These are phyloP conservation scores for Phialocephala subalpina DNA, from an alignment of 2,329 filamentous ascomycete genomes.

Conservation along the genomic window DNA sequence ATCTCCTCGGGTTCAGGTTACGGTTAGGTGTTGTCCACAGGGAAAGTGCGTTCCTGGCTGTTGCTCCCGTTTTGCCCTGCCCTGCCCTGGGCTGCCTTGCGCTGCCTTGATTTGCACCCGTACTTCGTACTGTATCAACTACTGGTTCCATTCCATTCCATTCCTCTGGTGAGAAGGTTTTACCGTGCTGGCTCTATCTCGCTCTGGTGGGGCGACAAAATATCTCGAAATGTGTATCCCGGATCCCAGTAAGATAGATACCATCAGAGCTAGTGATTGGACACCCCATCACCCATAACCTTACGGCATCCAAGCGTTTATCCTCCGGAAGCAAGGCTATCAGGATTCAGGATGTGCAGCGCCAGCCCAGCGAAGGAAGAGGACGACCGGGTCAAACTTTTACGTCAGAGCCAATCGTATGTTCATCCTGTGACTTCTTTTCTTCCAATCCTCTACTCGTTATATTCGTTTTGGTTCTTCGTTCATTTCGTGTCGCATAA, in stretches of 20 bases:
- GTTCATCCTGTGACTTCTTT: background rate
- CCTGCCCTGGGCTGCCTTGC: too few relatives aligned
- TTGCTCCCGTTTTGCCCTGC: background rate
- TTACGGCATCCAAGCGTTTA: background rate
- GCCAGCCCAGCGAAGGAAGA: background rate
- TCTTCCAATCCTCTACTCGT: background rate
- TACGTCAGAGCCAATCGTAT: background rate
- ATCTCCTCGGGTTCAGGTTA: background rate
- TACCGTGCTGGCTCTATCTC: background rate
- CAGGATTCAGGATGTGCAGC: background rate
- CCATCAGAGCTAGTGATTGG: background rate
- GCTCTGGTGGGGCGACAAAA: background rate
- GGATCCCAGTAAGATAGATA: background rate
- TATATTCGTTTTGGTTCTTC: too few relatives aligned
- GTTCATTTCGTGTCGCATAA: background rate
- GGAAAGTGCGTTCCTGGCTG: background rate
- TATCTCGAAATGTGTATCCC: background rate
- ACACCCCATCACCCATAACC: background rate
- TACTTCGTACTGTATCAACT: background rate
- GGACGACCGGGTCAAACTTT: background rate
- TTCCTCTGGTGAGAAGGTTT: background rate
- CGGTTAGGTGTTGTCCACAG: background rate
- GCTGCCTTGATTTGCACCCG: background rate
- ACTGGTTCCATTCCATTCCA: background rate
- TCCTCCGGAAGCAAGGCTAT: slow-evolving; percentile 1